phyloP scores from a whole-genome alignment of 2,329 filamentous ascomycete species.

The Aspergillus tamarii region DNA sequence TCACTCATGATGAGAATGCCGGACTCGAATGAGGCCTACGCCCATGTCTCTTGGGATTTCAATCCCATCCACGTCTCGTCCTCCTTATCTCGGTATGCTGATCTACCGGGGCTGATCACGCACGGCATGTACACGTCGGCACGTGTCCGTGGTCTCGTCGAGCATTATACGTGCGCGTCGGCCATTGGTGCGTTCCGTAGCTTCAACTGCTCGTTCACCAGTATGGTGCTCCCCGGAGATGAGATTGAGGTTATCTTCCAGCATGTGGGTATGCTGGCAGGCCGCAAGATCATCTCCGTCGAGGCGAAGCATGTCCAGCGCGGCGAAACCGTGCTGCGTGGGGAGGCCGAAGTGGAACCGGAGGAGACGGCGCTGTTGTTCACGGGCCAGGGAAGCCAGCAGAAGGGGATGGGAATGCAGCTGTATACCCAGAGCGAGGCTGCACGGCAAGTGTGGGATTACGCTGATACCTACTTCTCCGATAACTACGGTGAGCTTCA shows the following conservation, averaged over 20 bases:
- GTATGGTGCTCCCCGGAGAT: slow-evolving; percentile 97
- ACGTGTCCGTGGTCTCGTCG: slow-evolving; percentile 89
- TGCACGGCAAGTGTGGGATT: slow-evolving; percentile 98
- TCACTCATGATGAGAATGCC: slow-evolving; percentile 87
- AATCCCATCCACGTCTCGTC: slow-evolving; percentile 98
- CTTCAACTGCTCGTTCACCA: slow-evolving; percentile 95
- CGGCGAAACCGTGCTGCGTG: slow-evolving; percentile 92
- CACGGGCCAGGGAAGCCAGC: slow-evolving; percentile 96
- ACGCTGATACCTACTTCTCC: slow-evolving; percentile 95
- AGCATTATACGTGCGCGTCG: slow-evolving; percentile 99
- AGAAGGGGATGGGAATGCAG: slow-evolving; percentile 99
- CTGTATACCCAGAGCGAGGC: slow-evolving; percentile 91
- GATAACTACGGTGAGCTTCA: slow-evolving; percentile 94
- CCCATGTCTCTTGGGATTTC: slow-evolving; percentile 95
- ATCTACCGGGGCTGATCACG: slow-evolving; percentile 94
- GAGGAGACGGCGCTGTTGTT: slow-evolving; percentile 97
- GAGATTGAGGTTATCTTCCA: slow-evolving; percentile 92
- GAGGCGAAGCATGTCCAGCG: slow-evolving; percentile 94
- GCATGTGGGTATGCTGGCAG: slow-evolving; percentile 95
- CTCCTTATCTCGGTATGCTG: slow-evolving; percentile 94
- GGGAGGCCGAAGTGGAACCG: slow-evolving; percentile 96
- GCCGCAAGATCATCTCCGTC: slow-evolving; percentile 99
- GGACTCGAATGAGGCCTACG: slow-evolving; percentile 97
- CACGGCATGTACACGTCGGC: slow-evolving; percentile 99
- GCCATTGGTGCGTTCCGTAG: slow-evolving; percentile 95